A percentile compares a stretch with the other conserved stretches of the same genome.
Evolutionary conservation across 495 filamentous ascomycete genomes (phyloP).

Genomic region (Neurospora sp.): DNA sequence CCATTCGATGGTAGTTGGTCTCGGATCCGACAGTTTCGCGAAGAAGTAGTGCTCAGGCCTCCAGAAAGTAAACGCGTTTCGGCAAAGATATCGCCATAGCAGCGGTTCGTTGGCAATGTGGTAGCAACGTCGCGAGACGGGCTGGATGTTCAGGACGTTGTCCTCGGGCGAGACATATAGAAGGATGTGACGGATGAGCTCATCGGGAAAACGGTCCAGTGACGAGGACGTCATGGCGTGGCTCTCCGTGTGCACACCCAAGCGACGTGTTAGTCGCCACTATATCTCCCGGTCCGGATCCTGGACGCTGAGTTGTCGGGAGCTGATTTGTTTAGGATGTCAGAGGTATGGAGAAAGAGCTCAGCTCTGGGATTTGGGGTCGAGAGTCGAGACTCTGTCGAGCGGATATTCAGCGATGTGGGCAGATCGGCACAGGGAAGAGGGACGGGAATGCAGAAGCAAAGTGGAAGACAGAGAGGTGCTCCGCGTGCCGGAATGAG

Average conservation of each 20-base stretch:
- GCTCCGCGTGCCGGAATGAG: background rate
- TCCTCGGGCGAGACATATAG: slow-evolving; percentile 47
- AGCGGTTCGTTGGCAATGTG: slow-evolving; percentile 56
- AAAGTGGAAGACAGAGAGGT: background rate
- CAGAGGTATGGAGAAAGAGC: background rate
- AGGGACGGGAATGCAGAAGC: background rate
- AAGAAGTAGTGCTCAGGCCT: slow-evolving; percentile 51
- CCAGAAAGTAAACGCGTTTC: slow-evolving; percentile 60
- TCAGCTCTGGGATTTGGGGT: background rate
- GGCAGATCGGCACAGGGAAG: background rate
- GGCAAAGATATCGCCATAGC: slow-evolving; percentile 73
- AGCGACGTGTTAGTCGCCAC: background rate
- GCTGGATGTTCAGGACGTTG: slow-evolving; percentile 39
- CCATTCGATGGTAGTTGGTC: slow-evolving; percentile 60
- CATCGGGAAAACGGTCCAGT: slow-evolving; percentile 50
- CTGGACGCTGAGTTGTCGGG: background rate
- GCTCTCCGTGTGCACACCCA: background rate
- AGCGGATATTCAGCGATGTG: background rate
- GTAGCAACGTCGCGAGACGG: slow-evolving; percentile 53
- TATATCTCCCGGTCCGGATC: background rate
- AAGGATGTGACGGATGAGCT: slow-evolving; percentile 63
- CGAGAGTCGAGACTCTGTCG: background rate
- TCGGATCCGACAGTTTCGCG: slow-evolving; percentile 35
- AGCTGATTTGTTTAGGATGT: background rate
- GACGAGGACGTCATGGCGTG: slow-evolving; percentile 9